Evolutionary conservation across 257 asterid genomes (phyloP), one percentile per base, ranked within the genome.

Genomic region (Scutellaria minor): DNA sequence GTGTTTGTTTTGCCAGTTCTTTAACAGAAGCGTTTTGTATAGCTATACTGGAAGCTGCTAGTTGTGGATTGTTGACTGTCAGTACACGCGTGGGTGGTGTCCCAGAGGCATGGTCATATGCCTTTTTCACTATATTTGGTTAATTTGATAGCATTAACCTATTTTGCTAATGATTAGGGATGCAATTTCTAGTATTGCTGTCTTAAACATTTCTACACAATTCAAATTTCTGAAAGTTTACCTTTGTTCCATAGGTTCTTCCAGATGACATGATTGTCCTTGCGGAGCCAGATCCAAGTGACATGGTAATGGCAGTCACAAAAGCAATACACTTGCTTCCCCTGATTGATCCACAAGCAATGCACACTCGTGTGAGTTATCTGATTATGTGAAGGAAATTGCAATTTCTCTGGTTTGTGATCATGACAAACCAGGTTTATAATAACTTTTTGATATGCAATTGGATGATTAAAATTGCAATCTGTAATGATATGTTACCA

Each of bases 21-120:
- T 87, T 95, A 76, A 95, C 97, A 62, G 99, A 95, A 83, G 98
- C 98, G 66, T 93, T 93, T 79, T 93, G 98, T 82, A 93, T 93
- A 74, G 98, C 97, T 74, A 91, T 92, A 80, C 73, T 95, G 82
- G 99, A 95, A 83, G 99, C 98, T 74, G 97, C 98, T 79, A 95
- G 96, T 80, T 92, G 98, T 78, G 99, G 99, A 79, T 77, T 95
- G 81, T 74, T 95, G 85, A 92, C 99, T 62, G 99, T 95, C 89
- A 92, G 97, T 74, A 95, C 99, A 75, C 94, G 96, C 41, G 99
- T 95, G 27, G 98, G 99, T 77, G 99, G 99, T 68, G 99, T 95
- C 79, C 99, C 98, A 56, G 98, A 95, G 98, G 99, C 80, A 95
- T 68, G 95, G 67, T 72, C 76, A 77, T 76, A 53, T 46, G 18